A percentile compares a stretch with the other conserved stretches of the same genome.
Conservation (phyloP, 148 eudicot genomes). For the Amaranthus palmeri region DNA sequence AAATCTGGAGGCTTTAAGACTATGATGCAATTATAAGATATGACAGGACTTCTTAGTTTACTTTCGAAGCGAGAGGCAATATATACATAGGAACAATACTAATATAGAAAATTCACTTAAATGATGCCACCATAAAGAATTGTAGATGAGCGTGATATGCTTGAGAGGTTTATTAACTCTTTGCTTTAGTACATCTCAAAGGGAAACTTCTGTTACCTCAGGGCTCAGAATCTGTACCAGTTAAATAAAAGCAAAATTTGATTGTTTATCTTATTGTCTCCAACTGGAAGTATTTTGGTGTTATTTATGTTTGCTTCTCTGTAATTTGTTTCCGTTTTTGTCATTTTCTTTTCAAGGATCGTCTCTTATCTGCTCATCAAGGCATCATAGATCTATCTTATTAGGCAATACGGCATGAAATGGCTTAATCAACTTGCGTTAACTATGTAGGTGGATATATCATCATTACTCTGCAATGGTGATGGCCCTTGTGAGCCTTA, state of each 20-base stretch:
- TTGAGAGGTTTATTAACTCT: not conserved
- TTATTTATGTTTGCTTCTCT: not conserved
- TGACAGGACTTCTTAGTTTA: not conserved
- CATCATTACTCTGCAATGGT: constrained; percentile 97
- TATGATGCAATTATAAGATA: not conserved
- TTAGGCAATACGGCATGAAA: not conserved
- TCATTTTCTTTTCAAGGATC: not conserved
- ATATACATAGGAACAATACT: not conserved
- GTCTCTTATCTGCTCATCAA: too few species aligned
- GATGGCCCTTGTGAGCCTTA: constrained; percentile 94
- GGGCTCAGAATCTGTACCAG: not conserved
- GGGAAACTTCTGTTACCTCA: not conserved
- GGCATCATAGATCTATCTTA: not conserved
- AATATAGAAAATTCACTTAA: not conserved
- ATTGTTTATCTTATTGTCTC: not conserved
- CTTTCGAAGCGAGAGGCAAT: not conserved
- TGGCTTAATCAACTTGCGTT: not conserved
- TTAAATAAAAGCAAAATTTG: not conserved
- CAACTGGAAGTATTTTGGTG: not conserved
- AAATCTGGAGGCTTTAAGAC: not conserved
- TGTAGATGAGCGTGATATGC: not conserved
- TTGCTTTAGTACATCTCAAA: not conserved
- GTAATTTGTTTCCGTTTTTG: not conserved
- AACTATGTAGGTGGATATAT: constrained; percentile 72
- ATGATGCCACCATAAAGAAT: not conserved